These are phyloP conservation scores for Pleurostoma richardsiae DNA, from an alignment of 2,329 filamentous ascomycete genomes.

Conservation along the genomic window DNA sequence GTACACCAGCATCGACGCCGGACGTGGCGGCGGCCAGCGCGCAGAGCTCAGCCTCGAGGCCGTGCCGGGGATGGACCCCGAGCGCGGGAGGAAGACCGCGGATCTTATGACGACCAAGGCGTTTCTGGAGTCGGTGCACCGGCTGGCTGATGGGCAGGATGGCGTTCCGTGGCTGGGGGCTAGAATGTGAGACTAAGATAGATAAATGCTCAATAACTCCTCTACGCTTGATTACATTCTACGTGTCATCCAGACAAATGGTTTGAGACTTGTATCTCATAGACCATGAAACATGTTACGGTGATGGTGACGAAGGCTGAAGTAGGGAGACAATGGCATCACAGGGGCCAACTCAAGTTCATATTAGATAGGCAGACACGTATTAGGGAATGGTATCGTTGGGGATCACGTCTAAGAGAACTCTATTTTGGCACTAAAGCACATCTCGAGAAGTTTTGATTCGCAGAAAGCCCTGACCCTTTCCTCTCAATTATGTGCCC, in stretches of 20 bases:
- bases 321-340: too few relatives aligned
- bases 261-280: too few relatives aligned
- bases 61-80: slow-evolving; percentile 8
- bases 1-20: slow-evolving; percentile 48
- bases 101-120: not conserved
- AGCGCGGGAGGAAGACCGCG: slow-evolving; percentile 1
- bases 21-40: slow-evolving; percentile 44
- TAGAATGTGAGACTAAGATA: too few relatives aligned
- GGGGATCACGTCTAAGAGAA: slow-evolving; percentile 22
- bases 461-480: slow-evolving; percentile 23
- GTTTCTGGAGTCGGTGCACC: slow-evolving; percentile 7
- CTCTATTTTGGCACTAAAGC: slow-evolving; percentile 27
- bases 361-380: not conserved
- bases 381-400: not conserved
- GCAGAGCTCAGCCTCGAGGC: slow-evolving; percentile 43
- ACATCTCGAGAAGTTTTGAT: slow-evolving; percentile 24
- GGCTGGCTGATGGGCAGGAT: slow-evolving; percentile 2
- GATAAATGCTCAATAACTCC: too few relatives aligned
- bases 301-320: too few relatives aligned
- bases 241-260: too few relatives aligned
- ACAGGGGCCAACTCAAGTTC: too few relatives aligned
- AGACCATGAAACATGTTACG: too few relatives aligned
- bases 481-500: slow-evolving; percentile 20
- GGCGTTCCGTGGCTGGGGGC: too few relatives aligned
- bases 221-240: too few relatives aligned